Evolutionary conservation across 108 stramenopile species (phyloP).

Genomic region (Nannochloropsis gaditana): DNA sequence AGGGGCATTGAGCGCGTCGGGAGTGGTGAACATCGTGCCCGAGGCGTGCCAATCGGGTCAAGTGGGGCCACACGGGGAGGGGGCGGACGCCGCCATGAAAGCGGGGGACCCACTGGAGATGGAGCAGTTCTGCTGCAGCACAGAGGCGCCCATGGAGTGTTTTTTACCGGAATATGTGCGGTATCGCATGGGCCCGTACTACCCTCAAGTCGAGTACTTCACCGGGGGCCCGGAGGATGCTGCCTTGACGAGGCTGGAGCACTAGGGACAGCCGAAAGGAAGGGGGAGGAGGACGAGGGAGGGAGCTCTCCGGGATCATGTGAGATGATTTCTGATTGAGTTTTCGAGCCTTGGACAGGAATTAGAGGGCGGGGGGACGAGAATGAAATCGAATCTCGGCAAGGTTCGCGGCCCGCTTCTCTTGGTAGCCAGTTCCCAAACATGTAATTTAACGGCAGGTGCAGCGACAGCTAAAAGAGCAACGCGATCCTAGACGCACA

Average conservation of each 20-base stretch:
- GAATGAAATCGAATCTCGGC: no score
- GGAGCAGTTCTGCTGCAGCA: not conserved
- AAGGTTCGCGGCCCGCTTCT: not conserved
- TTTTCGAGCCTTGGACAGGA: no score
- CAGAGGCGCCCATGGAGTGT: not conserved
- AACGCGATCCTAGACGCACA: not conserved
- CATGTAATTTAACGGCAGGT: not conserved
- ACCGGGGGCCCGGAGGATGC: not conserved
- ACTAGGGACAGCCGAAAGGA: not conserved
- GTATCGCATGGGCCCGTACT: not conserved
- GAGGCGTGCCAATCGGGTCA: not conserved
- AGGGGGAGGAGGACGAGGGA: not conserved
- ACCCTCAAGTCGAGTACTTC: slow-evolving; percentile 1
- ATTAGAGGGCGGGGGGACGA: no score
- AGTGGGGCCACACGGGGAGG: not conserved
- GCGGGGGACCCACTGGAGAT: not conserved
- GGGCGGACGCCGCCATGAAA: not conserved
- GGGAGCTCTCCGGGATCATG: not conserved
- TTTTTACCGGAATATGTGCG: not conserved
- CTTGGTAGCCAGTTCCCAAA: not conserved
- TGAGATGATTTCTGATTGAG: no score
- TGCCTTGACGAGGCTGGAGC: not conserved
- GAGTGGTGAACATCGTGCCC: not conserved
- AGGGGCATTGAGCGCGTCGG: not conserved
- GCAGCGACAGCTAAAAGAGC: not conserved